These are phyloP conservation scores for Aspergillus sp. DNA, from an alignment of 2,329 filamentous ascomycete species.

Conservation along the genomic window DNA sequence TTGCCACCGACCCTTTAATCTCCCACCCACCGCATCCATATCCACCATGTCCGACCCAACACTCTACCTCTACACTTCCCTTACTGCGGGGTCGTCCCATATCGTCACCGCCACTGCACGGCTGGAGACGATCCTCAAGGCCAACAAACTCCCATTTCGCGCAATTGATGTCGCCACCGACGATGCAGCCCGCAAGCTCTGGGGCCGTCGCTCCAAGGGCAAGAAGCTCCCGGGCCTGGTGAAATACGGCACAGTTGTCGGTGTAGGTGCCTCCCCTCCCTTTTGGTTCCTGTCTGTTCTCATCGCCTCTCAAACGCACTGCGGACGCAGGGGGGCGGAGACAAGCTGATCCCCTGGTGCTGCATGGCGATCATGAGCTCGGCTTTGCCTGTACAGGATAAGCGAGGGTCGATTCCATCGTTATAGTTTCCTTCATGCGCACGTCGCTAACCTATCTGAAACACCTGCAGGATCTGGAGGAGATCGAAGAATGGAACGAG, in stretches of 20 bases:
- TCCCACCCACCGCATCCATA: neutral
- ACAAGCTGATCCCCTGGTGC: neutral
- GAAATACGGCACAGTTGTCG: constrained; percentile 80
- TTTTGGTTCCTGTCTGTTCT: neutral
- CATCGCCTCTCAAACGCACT: neutral
- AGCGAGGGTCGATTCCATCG: too few relatives aligned
- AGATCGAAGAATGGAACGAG: constrained; percentile 99
- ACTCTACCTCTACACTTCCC: constrained; percentile 92
- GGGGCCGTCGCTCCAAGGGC: constrained; percentile 79
- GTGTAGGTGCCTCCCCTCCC: constrained; percentile 58
- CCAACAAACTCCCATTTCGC: constrained; percentile 91
- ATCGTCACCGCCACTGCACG: constrained; percentile 95
- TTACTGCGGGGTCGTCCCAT: constrained; percentile 92
- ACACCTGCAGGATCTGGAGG: constrained; percentile 71
- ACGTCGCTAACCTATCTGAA: constrained; percentile 7
- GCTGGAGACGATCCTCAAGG: constrained; percentile 92
- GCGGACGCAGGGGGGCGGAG: neutral
- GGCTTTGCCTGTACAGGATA: too few relatives aligned
- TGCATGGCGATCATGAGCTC: neutral
- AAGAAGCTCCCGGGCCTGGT: constrained; percentile 87
- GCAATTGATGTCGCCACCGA: constrained; percentile 89
- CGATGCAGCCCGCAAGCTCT: constrained; percentile 82
- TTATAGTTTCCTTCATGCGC: neutral
- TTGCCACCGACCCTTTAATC: neutral
- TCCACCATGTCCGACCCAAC: constrained; percentile 50